phyloP scores from a whole-genome alignment of 495 filamentous ascomycete species.

The Penicillium lagena region DNA sequence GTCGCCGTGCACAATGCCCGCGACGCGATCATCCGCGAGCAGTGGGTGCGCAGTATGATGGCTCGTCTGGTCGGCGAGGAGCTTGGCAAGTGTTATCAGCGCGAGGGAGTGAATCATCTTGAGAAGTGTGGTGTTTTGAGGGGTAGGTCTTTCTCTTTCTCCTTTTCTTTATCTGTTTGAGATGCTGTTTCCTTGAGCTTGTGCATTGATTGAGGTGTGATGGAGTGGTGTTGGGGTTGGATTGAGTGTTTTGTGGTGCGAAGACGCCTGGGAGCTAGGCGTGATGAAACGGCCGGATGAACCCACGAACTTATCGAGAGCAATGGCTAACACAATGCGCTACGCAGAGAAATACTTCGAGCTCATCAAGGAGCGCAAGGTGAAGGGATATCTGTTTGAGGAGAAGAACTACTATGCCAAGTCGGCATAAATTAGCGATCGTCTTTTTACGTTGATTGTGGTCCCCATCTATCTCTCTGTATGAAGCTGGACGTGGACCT shows the following conservation, averaged over 20 bases:
- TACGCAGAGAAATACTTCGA: conserved; percentile 84
- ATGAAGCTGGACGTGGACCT: too few species aligned
- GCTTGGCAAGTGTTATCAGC: conserved; percentile 88
- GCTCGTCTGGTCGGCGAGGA: conserved; percentile 87
- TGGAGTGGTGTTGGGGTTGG: too few species aligned
- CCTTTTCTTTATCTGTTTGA: background rate
- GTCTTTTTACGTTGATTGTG: background rate
- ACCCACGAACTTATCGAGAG: too few species aligned
- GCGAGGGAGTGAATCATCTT: conserved; percentile 93
- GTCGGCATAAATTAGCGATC: conserved; percentile 1
- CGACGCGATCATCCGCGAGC: conserved; percentile 89
- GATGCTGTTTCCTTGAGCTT: background rate
- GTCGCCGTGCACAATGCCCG: conserved; percentile 84
- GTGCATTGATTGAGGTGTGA: background rate
- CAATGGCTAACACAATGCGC: background rate
- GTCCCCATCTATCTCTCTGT: too few species aligned
- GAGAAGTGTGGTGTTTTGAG: conserved; percentile 91
- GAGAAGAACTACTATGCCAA: conserved; percentile 74
- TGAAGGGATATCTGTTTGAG: conserved; percentile 84
- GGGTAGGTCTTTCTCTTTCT: conserved; percentile 48
- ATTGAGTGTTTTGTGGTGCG: too few species aligned
- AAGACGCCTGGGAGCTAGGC: too few species aligned
- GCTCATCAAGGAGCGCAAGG: conserved; percentile 73
- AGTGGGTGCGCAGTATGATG: conserved; percentile 99
- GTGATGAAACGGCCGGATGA: too few species aligned